Percentiles rank a stretch among this genome's conserved stretches.
Conservation (phyloP, 83 land plant species). For the Thuja plicata region DNA sequence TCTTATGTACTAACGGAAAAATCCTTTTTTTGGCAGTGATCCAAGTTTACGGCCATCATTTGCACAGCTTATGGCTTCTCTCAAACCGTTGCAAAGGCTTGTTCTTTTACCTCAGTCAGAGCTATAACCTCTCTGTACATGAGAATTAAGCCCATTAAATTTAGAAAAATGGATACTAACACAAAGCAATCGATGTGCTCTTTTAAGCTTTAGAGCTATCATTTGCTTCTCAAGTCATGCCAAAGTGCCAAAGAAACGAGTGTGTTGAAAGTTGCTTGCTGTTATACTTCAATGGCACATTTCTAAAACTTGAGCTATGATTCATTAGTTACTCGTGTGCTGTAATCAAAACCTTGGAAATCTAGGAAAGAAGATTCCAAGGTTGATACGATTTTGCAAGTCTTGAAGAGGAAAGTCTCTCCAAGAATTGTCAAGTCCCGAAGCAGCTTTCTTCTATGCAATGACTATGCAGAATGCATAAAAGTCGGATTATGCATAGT, state of each 20-base stretch:
- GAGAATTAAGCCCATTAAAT: neutral
- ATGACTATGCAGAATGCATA: slow-evolving; percentile 1
- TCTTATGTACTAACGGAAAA: neutral
- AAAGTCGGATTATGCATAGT: neutral
- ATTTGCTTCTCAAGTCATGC: neutral
- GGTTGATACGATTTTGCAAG: neutral
- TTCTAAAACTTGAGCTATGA: neutral
- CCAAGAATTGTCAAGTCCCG: neutral
- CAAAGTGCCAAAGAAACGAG: neutral
- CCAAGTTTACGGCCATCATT: slow-evolving; percentile 74
- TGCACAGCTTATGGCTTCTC: slow-evolving; percentile 56
- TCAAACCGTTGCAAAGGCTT: slow-evolving; percentile 66
- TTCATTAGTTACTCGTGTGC: neutral
- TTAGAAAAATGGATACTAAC: slow-evolving; percentile 6
- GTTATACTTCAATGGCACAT: neutral
- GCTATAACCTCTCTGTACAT: neutral
- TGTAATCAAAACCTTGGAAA: neutral
- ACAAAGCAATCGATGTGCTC: neutral
- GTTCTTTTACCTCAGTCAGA: slow-evolving; percentile 46
- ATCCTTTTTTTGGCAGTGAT: slow-evolving; percentile 38
- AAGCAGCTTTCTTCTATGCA: slow-evolving; percentile 8
- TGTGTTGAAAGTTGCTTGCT: slow-evolving; percentile 1
- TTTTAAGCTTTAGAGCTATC: neutral
- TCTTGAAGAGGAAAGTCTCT: slow-evolving; percentile 5
- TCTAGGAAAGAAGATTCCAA: neutral